Conservation (phyloP, 495 filamentous ascomycete species). For the Daldinia caldariorum region DNA sequence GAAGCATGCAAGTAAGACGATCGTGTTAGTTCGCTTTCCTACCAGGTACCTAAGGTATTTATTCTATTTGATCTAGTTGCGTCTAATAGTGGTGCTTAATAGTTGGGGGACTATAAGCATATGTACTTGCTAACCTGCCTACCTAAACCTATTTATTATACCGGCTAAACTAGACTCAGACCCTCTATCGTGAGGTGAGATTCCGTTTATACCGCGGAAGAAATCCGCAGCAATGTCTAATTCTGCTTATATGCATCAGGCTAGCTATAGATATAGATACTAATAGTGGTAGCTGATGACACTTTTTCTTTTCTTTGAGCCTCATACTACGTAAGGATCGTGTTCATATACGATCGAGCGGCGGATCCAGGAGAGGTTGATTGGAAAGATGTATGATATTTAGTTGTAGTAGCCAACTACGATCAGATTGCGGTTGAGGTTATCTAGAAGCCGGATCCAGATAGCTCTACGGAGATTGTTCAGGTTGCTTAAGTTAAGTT, state of each 20-base stretch:
- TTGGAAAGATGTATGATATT: too few relatives aligned
- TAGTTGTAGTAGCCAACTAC: too few relatives aligned
- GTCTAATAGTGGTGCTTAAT: neutral
- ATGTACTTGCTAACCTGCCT: neutral
- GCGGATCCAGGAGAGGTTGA: too few relatives aligned
- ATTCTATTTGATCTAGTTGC: too few relatives aligned
- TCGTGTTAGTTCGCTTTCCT: too few relatives aligned
- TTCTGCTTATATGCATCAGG: neutral
- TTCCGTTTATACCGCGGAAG: neutral
- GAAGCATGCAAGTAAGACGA: too few relatives aligned
- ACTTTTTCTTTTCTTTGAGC: neutral
- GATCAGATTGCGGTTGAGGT: too few relatives aligned
- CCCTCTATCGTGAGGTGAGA: neutral
- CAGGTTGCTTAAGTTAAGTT: too few relatives aligned
- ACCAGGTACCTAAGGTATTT: too few relatives aligned
- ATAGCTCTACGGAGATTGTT: too few relatives aligned
- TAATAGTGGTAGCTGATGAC: neutral
- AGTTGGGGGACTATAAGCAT: neutral
- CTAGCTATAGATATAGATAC: neutral
- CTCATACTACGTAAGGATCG: neutral
- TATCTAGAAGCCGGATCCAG: too few relatives aligned
- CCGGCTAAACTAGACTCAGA: neutral
- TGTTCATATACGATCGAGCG: neutral
- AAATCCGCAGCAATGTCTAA: neutral
- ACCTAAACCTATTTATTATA: neutral